These are phyloP conservation scores for Lagenaria siceraria DNA, from an alignment of 306 rosid genomes.

Conservation along the genomic window DNA sequence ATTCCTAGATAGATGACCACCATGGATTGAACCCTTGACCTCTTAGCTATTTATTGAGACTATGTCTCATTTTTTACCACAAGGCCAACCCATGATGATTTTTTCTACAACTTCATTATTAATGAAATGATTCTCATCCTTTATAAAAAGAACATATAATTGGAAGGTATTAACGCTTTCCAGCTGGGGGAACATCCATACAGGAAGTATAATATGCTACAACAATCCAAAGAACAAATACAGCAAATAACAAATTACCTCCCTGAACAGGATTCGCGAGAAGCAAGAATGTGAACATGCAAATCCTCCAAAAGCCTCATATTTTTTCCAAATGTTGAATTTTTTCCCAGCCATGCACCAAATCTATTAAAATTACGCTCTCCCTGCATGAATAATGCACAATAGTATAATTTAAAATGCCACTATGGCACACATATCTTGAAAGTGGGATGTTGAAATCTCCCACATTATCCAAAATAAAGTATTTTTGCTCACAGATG, in stretches of 20 bases:
- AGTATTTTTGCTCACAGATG: neutral
- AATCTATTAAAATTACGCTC: slow-evolving; percentile 83
- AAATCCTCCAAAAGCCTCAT: slow-evolving; percentile 80
- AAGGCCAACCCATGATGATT: too few relatives aligned
- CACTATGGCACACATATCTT: neutral
- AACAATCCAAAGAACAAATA: slow-evolving; percentile 7
- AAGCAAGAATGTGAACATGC: slow-evolving; percentile 81
- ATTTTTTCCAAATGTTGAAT: slow-evolving; percentile 76
- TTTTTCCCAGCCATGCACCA: slow-evolving; percentile 95
- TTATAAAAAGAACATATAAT: neutral
- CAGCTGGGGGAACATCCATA: neutral
- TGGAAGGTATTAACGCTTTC: neutral
- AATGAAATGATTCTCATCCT: neutral
- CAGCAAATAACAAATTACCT: slow-evolving; percentile 29
- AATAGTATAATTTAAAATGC: neutral
- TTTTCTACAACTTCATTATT: neutral
- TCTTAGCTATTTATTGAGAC: too few relatives aligned
- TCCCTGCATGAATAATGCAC: slow-evolving; percentile 36
- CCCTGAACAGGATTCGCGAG: slow-evolving; percentile 69
- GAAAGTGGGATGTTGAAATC: neutral
- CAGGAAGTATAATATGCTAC: slow-evolving; percentile 1
- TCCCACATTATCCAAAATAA: neutral
- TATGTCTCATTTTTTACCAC: too few relatives aligned
- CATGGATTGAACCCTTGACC: too few relatives aligned
- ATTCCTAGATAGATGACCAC: too few relatives aligned